Evolutionary conservation across 23 red algal genomes (phyloP).

Genomic region (Gracilariopsis chorda): DNA sequence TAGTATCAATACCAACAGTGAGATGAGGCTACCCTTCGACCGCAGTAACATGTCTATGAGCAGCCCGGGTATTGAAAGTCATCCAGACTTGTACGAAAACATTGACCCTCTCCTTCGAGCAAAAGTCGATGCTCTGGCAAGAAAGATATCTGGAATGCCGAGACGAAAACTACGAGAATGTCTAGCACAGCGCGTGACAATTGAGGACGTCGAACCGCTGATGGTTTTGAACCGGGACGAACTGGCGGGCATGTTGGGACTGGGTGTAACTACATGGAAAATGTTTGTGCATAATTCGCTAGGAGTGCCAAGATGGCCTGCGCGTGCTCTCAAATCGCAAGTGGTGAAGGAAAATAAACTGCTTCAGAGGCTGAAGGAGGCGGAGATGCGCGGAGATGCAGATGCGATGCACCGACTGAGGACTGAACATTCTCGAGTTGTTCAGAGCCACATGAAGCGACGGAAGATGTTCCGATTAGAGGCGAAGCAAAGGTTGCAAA

Average conservation of each 20-base stretch:
- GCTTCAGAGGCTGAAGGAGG: slow-evolving; percentile 25
- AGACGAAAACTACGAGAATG: slow-evolving; percentile 57
- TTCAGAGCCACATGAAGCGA: slow-evolving; percentile 16
- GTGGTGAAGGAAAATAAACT: slow-evolving; percentile 54
- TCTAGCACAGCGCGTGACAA: slow-evolving; percentile 28
- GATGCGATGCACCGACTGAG: not conserved
- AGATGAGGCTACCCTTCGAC: not conserved
- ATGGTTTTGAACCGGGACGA: slow-evolving; percentile 65
- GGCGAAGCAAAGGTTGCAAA: slow-evolving; percentile 13
- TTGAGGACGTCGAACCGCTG: slow-evolving; percentile 63
- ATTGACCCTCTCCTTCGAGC: not conserved
- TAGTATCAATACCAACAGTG: not conserved
- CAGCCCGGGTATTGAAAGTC: not conserved
- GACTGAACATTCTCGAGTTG: slow-evolving; percentile 23
- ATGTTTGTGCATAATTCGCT: slow-evolving; percentile 62
- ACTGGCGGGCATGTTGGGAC: slow-evolving; percentile 43
- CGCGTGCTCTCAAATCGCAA: slow-evolving; percentile 63
- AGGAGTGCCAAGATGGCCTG: slow-evolving; percentile 66
- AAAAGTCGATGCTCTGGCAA: not conserved
- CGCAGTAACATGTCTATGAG: slow-evolving; percentile 56
- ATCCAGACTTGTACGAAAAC: slow-evolving; percentile 57
- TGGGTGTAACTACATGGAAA: slow-evolving; percentile 75
- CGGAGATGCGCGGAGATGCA: slow-evolving; percentile 27
- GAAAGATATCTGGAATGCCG: slow-evolving; percentile 49
- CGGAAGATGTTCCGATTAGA: slow-evolving; percentile 17